phyloP scores from a whole-genome alignment of 495 filamentous ascomycete species.

The Friedmanniomyces endolithicus region DNA sequence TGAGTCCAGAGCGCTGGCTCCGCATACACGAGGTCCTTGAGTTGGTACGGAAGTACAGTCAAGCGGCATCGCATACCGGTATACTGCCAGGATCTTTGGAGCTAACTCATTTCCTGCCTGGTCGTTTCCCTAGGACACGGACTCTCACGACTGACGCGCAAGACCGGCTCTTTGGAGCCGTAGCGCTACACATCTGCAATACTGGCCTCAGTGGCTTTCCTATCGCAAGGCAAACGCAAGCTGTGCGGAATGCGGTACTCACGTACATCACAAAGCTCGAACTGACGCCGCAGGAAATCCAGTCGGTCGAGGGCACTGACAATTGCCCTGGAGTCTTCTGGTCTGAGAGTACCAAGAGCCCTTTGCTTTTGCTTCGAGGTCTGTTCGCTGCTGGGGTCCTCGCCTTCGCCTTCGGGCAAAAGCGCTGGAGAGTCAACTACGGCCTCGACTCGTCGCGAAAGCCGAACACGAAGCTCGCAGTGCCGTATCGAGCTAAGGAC shows the following conservation, averaged over 20 bases:
- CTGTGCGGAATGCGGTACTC: slow-evolving; percentile 29
- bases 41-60: slow-evolving; percentile 29
- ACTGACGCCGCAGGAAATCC: slow-evolving; percentile 26
- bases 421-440: slow-evolving; percentile 58
- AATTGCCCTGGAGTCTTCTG: slow-evolving; percentile 24
- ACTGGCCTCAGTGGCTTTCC: slow-evolving; percentile 33
- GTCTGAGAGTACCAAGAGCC: slow-evolving; percentile 21
- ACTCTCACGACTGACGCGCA: slow-evolving; percentile 32
- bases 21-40: slow-evolving; percentile 44
- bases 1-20: slow-evolving; percentile 47
- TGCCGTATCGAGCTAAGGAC: slow-evolving; percentile 63
- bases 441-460: slow-evolving; percentile 37
- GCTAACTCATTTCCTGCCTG: slow-evolving; percentile 21
- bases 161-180: slow-evolving; percentile 20
- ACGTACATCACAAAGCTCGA: slow-evolving; percentile 34
- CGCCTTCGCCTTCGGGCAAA: slow-evolving; percentile 41
- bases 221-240: slow-evolving; percentile 30
- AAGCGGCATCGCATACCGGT: slow-evolving; percentile 12
- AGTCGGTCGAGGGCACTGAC: slow-evolving; percentile 25
- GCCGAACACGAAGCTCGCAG: slow-evolving; percentile 42
- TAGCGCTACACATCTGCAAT: slow-evolving; percentile 31
- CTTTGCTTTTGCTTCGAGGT: slow-evolving; percentile 46
- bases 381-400: slow-evolving; percentile 48
- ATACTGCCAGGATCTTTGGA: slow-evolving; percentile 33
- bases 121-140: slow-evolving; percentile 36